Percentiles rank a stretch among this genome's conserved stretches.
phyloP scores from a whole-genome alignment of 257 asterid species.

The Primulina eburnea region DNA sequence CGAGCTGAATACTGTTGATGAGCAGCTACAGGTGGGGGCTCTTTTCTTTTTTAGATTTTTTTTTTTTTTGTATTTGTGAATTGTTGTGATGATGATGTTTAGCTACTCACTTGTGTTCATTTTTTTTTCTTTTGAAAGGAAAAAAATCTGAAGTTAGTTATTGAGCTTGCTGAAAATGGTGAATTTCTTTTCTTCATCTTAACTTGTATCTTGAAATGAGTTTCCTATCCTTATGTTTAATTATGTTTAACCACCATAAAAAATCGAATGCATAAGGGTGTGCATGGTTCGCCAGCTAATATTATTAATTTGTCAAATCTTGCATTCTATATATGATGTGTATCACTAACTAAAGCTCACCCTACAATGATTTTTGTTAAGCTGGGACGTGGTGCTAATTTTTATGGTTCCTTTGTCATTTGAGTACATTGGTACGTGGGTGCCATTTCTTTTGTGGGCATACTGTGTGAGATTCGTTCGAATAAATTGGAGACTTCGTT shows the following conservation, averaged over 20 bases:
- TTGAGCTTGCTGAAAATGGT: neutral
- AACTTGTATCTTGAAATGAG: neutral
- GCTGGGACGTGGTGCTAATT: neutral
- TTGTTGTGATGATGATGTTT: neutral
- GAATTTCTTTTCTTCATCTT: neutral
- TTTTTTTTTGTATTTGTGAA: neutral
- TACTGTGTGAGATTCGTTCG: neutral
- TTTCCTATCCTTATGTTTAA: neutral
- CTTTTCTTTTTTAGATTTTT: neutral
- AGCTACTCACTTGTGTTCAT: neutral
- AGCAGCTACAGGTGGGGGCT: conserved; percentile 67
- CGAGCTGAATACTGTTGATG: conserved; percentile 55
- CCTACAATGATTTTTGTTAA: neutral
- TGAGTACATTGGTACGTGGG: neutral
- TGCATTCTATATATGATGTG: neutral
- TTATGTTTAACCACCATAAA: too few relatives aligned
- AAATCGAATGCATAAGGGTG: neutral
- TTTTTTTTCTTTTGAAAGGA: too few relatives aligned
- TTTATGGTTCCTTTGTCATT: neutral
- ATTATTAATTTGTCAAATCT: neutral
- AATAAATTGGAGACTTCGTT: too few relatives aligned
- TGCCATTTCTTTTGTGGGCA: neutral
- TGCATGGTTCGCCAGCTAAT: neutral
- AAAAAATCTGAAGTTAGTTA: neutral
- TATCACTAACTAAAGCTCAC: neutral